Conservation (phyloP, 2,329 filamentous ascomycete species). For the Talaromyces rugulosus region DNA sequence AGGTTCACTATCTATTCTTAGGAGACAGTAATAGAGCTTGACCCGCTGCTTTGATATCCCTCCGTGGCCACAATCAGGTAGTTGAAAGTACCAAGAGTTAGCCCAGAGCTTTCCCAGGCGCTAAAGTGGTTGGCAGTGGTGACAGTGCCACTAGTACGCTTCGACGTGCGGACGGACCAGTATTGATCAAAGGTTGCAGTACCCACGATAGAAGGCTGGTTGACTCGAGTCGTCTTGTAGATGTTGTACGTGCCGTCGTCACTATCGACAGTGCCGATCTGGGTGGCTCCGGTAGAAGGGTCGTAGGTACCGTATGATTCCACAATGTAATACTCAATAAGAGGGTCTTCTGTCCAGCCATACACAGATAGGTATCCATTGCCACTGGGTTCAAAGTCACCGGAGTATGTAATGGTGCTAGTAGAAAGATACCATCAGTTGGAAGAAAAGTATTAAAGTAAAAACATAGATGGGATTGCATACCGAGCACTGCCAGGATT, state of each 20-base stretch:
- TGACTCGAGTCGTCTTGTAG: constrained; percentile 30
- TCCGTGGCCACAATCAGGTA: constrained; percentile 43
- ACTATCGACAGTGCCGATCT: constrained; percentile 31
- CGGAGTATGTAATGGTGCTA: constrained; percentile 24
- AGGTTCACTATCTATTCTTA: background rate
- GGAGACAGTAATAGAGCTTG: constrained; percentile 4
- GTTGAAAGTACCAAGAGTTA: constrained; percentile 31
- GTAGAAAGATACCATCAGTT: background rate
- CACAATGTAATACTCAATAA: constrained; percentile 37
- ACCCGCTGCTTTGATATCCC: constrained; percentile 16
- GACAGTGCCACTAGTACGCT: constrained; percentile 33
- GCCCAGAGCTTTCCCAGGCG: constrained; percentile 29
- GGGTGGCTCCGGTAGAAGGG: constrained; percentile 23
- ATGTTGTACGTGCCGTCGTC: constrained; percentile 38
- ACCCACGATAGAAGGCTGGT: constrained; percentile 38
- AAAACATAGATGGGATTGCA: constrained; percentile 11
- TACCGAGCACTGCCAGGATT: constrained; percentile 51
- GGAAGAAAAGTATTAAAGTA: background rate
- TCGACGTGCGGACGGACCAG: constrained; percentile 37
- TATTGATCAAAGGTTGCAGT: constrained; percentile 41
- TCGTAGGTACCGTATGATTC: constrained; percentile 29
- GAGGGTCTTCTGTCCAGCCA: constrained; percentile 38
- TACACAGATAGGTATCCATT: constrained; percentile 34
- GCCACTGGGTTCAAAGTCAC: constrained; percentile 22
- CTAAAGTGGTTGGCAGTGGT: constrained; percentile 35